Conservation (phyloP, 208 protist genomes). For the Trichomonas tenax region DNA sequence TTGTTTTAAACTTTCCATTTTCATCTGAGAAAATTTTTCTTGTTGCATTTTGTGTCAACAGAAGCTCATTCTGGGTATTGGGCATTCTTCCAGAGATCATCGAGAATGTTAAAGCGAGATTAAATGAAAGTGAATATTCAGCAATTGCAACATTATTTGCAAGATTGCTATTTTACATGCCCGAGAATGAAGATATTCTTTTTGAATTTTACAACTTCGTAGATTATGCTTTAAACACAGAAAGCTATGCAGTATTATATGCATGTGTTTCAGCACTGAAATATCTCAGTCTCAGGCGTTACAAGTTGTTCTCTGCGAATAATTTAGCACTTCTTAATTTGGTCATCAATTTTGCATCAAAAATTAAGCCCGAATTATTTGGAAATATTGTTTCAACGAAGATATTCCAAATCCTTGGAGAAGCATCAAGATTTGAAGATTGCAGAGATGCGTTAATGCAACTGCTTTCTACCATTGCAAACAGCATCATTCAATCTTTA, state of each 20-base stretch:
- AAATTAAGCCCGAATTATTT: background rate
- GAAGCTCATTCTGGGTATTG: background rate
- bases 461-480: background rate
- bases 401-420: background rate
- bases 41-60: background rate
- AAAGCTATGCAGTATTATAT: background rate
- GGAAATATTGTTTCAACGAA: background rate
- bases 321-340: background rate
- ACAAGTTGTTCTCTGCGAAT: background rate
- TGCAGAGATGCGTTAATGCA: background rate
- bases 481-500: background rate
- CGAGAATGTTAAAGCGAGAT: background rate
- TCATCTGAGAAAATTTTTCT: background rate
- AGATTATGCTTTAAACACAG: background rate
- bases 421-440: background rate
- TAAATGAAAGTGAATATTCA: background rate
- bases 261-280: background rate
- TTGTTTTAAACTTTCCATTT: background rate
- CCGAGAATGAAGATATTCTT: background rate
- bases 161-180: background rate
- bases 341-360: background rate
- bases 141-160: background rate
- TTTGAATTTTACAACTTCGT: background rate
- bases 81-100: background rate
- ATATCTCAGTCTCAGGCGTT: background rate